phyloP scores from a whole-genome alignment of 2,329 filamentous ascomycete genomes.

The Cladosporium velox region DNA sequence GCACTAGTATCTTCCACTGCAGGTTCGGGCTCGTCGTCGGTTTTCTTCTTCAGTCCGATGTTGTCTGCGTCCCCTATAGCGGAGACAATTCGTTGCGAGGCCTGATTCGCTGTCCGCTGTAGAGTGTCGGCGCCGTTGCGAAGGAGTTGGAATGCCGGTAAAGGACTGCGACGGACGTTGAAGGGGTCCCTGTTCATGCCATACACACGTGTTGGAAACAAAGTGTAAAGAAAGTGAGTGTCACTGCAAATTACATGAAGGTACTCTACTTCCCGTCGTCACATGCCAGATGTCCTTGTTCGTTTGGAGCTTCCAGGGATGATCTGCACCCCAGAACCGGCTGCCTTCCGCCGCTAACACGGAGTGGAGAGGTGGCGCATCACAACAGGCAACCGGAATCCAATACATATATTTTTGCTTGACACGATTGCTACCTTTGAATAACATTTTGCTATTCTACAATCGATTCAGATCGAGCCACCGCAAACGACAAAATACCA shows the following conservation, averaged over 20 bases:
- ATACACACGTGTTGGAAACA: conserved; percentile 2
- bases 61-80: conserved; percentile 20
- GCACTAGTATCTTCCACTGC: conserved; percentile 21
- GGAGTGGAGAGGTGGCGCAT: conserved; percentile 7
- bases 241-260: neutral
- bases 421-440: neutral
- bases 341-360: neutral
- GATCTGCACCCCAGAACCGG: conserved; percentile 15
- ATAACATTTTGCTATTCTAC: neutral
- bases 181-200: conserved; percentile 51
- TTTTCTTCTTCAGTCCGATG: conserved; percentile 21
- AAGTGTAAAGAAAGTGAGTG: neutral
- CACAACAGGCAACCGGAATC: conserved; percentile 3
- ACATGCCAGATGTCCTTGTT: conserved; percentile 21
- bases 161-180: conserved; percentile 41
- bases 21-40: neutral
- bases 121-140: conserved; percentile 23
- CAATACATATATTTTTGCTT: neutral
- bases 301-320: conserved; percentile 15
- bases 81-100: conserved; percentile 19
- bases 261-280: neutral
- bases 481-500: neutral
- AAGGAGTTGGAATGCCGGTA: conserved; percentile 29
- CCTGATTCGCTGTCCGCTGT: conserved; percentile 18
- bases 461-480: neutral